phyloP scores from a whole-genome alignment of 805 yeast genomes.

The Monosporozyma aerobia region DNA sequence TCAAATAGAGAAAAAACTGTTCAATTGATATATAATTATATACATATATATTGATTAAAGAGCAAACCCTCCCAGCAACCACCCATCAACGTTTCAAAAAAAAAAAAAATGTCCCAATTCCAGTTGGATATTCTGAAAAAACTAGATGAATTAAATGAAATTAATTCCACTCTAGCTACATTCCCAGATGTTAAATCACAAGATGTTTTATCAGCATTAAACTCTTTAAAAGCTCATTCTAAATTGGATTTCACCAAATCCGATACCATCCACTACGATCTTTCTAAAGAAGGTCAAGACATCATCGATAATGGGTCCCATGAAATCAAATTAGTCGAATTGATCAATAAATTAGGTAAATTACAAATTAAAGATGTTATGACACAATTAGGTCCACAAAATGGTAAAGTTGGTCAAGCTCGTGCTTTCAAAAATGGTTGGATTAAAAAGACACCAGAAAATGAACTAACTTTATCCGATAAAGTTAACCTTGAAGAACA shows the following conservation, averaged over 20 bases:
- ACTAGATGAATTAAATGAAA: conserved; percentile 52
- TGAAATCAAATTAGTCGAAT: conserved; percentile 74
- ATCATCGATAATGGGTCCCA: conserved; percentile 79
- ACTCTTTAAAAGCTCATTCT: conserved; percentile 73
- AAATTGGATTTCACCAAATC: conserved; percentile 67
- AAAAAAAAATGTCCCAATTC: conserved; percentile 51
- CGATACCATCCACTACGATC: conserved; percentile 67
- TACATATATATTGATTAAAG: not conserved
- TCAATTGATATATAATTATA: not conserved
- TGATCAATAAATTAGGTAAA: conserved; percentile 65
- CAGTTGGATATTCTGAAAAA: conserved; percentile 55
- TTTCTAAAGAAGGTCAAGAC: conserved; percentile 75
- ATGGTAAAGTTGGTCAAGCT: conserved; percentile 91
- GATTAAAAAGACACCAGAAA: conserved; percentile 83
- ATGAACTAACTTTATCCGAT: conserved; percentile 46
- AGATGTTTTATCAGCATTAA: conserved; percentile 70
- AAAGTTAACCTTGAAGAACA: conserved; percentile 38
- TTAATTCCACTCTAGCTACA: conserved; percentile 57
- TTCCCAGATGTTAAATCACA: conserved; percentile 61
- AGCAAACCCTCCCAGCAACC: not conserved
- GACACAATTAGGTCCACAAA: conserved; percentile 60
- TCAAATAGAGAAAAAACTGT: not conserved
- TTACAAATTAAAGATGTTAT: conserved; percentile 68
- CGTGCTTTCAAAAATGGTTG: conserved; percentile 96
- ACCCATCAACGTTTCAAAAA: not conserved